Base-by-base conservation (phyloP, 371 early-diverging fungal genomes). In the Circinella umbellata region DNA sequence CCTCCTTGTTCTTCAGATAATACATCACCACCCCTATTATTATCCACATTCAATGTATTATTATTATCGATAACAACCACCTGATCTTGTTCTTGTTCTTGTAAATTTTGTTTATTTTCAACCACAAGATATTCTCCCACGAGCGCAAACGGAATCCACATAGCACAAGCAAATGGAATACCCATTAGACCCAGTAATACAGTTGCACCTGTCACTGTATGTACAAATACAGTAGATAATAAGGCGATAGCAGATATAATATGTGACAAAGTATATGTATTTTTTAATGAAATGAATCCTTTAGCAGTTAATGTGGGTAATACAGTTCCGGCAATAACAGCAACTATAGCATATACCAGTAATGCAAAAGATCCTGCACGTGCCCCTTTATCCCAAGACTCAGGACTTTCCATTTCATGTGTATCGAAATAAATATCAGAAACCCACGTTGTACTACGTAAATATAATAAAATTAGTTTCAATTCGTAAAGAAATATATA, bases 121-220 rank as follows among this genome's bases (percentile, higher is more conserved):
- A 64, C 71, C 49, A 77, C 81, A 27, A 92, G 81, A 67, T 80
- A 89, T 71, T 93, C 92, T 14, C 93, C 93, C 1, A 94, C 80
- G 57, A 94, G 76, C 0, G 92, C 84, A 76, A 92, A 92, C 0
- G 94, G 94, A 13, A 91, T 85, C 93, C 93, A 94, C 68, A 87
- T 75, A 9, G 86, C 83, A 10, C 89, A 80, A 3, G 90, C 93
- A 92, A 93, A 94, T 2, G 92, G 82, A 15, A 93, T 80, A 36
- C 93, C 93, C 73, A 87, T 75, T 3, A 83, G 51, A 1, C 90
- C 85, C 53, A 93, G 81, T 7, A 92, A 66, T 0, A 75, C 46
- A 0, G 89, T 89, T 4, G 92, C 91, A 1, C 79, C 76, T 18
- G 71, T 70, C 0, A 89, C 78, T 4, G 76, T 74, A 9, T 76